These are phyloP conservation scores for Crithidia mellificae DNA, from an alignment of 208 protist species.

Conservation along the genomic window DNA sequence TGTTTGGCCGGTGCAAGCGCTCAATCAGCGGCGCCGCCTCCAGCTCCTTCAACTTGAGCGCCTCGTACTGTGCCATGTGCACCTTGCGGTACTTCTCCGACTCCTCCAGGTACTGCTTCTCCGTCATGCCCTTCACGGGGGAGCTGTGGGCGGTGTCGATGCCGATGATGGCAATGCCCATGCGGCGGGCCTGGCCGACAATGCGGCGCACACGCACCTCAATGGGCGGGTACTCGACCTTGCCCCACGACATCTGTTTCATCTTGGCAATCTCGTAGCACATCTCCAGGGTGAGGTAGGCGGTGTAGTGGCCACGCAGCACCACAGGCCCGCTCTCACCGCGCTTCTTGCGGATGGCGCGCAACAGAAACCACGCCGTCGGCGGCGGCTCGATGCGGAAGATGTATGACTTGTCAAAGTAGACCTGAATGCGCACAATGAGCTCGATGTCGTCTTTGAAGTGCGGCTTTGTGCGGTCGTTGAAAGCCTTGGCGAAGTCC, in stretches of 20 bases:
- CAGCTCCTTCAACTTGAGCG: conserved; percentile 66
- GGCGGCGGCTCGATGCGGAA: conserved; percentile 87
- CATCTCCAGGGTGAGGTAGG: conserved; percentile 91
- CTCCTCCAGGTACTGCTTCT: conserved; percentile 73
- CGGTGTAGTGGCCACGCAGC: conserved; percentile 65
- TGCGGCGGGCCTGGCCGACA: conserved; percentile 82
- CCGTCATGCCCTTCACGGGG: conserved; percentile 81
- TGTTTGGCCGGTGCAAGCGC: conserved; percentile 75
- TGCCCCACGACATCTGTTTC: conserved; percentile 80
- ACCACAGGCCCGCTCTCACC: conserved; percentile 71
- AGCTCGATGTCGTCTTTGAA: conserved; percentile 91
- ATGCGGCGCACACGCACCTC: conserved; percentile 84
- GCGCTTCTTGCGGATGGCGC: conserved; percentile 80
- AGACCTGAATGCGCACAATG: conserved; percentile 89
- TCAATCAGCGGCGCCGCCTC: conserved; percentile 76
- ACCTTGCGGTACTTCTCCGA: conserved; percentile 66
- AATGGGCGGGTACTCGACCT: conserved; percentile 79
- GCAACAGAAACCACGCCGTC: conserved; percentile 85
- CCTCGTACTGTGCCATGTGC: conserved; percentile 79
- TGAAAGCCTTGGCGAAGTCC: conserved; percentile 91
- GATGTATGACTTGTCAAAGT: conserved; percentile 91
- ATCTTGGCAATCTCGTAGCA: conserved; percentile 91
- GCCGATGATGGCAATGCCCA: conserved; percentile 89
- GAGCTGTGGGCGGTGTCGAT: conserved; percentile 72
- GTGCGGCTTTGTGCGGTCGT: conserved; percentile 85